Evolutionary conservation across 768 basidiomycete species (phyloP).

Genomic region (Leccinum uliginosum): DNA sequence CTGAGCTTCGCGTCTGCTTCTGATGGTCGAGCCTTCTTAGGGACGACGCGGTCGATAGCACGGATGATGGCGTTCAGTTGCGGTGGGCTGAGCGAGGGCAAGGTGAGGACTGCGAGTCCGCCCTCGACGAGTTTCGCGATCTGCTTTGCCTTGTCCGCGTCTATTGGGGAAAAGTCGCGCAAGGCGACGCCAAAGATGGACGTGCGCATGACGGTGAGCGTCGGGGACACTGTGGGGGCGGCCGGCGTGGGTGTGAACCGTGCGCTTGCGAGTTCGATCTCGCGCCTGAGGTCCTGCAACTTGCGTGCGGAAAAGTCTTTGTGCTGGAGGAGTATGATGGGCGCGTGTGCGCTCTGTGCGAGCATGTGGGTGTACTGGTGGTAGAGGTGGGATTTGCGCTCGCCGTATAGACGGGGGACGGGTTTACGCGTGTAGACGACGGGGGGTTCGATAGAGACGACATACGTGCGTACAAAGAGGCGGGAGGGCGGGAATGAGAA

Average conservation of each 20-base stretch:
- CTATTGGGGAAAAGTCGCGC: constrained; percentile 53
- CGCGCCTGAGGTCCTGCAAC: constrained; percentile 62
- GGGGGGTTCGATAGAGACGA: constrained; percentile 52
- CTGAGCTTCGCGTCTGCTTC: constrained; percentile 45
- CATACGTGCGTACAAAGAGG: constrained; percentile 40
- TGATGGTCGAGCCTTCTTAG: constrained; percentile 48
- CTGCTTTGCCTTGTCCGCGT: constrained; percentile 41
- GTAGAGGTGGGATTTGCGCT: constrained; percentile 79
- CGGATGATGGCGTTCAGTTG: constrained; percentile 64
- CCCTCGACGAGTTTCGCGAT: constrained; percentile 59
- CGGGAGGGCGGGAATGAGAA: background rate
- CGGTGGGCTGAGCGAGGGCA: constrained; percentile 68
- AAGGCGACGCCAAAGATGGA: constrained; percentile 77
- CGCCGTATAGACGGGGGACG: constrained; percentile 63
- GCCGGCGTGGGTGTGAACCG: constrained; percentile 32
- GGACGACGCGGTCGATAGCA: constrained; percentile 62
- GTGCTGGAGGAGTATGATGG: constrained; percentile 78
- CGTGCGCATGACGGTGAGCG: constrained; percentile 68
- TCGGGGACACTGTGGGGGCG: constrained; percentile 36
- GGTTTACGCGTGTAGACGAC: constrained; percentile 49
- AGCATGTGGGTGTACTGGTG: constrained; percentile 76
- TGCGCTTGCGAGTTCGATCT: constrained; percentile 55
- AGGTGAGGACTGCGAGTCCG: constrained; percentile 58
- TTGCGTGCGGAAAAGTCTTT: constrained; percentile 67
- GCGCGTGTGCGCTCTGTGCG: constrained; percentile 46